These are phyloP conservation scores for Termitomyces sp. DNA, from an alignment of 768 basidiomycete genomes.

Conservation along the genomic window DNA sequence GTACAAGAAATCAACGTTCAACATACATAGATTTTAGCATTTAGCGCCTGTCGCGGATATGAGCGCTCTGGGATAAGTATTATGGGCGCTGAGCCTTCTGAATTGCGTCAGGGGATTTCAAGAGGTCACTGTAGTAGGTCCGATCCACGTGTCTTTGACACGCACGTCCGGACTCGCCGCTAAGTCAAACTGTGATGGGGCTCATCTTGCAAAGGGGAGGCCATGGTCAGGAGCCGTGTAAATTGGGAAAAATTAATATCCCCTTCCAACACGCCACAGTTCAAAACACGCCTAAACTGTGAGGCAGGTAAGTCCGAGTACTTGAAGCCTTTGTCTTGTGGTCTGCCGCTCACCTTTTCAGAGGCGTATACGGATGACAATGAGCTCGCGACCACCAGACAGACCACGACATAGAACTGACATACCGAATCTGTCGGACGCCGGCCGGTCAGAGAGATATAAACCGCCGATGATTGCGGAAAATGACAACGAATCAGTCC, in stretches of 20 bases:
- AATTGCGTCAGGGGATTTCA: neutral
- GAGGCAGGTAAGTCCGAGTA: neutral
- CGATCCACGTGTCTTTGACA: conserved; percentile 6
- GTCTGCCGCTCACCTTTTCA: neutral
- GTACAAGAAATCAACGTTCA: too few species aligned
- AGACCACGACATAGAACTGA: neutral
- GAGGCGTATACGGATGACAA: neutral
- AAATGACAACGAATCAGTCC: conserved; percentile 32
- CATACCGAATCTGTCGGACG: conserved; percentile 28
- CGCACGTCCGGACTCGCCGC: conserved; percentile 12
- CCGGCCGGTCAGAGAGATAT: conserved; percentile 30
- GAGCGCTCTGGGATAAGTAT: too few species aligned
- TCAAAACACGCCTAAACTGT: conserved; percentile 4
- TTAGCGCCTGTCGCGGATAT: neutral
- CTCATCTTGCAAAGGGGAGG: neutral
- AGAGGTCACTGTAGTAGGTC: neutral
- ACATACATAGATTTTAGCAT: too few species aligned
- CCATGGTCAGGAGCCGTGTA: conserved; percentile 26
- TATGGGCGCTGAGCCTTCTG: neutral
- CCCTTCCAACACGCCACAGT: conserved; percentile 17
- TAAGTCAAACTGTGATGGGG: conserved; percentile 15
- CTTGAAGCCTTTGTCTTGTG: neutral
- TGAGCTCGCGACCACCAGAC: neutral
- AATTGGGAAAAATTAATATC: conserved; percentile 18
- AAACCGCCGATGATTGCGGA: conserved; percentile 41